Conservation (phyloP, 1,284 basidiomycete species). For the Porodaedalea pini region DNA sequence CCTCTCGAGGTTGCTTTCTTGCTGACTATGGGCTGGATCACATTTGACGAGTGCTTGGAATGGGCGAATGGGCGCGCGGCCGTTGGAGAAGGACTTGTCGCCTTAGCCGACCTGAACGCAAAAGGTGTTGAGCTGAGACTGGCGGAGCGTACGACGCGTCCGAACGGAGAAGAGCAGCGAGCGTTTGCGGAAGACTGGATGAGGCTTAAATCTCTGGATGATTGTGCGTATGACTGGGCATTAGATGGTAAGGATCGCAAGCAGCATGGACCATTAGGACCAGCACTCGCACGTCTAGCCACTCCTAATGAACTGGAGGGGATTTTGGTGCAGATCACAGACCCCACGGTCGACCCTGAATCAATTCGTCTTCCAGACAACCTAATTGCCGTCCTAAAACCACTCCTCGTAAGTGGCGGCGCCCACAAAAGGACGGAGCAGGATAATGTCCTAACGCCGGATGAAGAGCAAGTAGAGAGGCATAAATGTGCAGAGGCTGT, state of each 20-base stretch:
- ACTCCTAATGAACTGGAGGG: not conserved
- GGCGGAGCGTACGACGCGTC: not conserved
- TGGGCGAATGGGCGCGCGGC: not conserved
- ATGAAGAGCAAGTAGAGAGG: too few species aligned
- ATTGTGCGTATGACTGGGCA: not conserved
- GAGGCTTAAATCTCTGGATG: too few species aligned
- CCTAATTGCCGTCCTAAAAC: not conserved
- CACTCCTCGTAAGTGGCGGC: not conserved
- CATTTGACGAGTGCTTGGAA: not conserved
- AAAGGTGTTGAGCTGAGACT: not conserved
- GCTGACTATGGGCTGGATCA: not conserved
- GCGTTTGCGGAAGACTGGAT: not conserved
- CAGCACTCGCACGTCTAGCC: not conserved
- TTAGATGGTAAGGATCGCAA: not conserved
- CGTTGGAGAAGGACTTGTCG: not conserved
- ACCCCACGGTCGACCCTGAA: not conserved
- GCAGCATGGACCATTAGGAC: slow-evolving; percentile 5
- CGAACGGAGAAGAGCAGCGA: not conserved
- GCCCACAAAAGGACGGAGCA: not conserved
- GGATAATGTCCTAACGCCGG: not conserved
- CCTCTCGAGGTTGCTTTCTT: not conserved
- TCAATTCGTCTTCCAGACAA: not conserved
- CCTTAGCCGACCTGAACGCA: not conserved
- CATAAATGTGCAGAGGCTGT: too few species aligned
- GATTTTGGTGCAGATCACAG: not conserved